A percentile compares a stretch with the other conserved stretches of the same genome.
Conservation (phyloP, 2,329 filamentous ascomycete species). For the Phoma sp. region DNA sequence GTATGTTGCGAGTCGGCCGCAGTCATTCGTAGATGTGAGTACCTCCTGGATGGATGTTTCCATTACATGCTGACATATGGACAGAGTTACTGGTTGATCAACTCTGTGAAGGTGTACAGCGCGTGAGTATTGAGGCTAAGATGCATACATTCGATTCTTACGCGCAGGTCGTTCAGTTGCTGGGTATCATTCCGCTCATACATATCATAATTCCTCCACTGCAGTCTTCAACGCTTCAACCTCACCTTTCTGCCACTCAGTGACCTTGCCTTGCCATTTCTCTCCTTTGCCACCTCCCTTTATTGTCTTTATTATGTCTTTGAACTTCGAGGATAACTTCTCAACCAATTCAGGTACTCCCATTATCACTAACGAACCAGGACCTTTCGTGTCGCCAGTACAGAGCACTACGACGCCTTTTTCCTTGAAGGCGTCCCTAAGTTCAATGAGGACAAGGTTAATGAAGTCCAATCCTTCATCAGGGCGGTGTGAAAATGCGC, state of each 20-base stretch:
- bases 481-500: constrained; percentile 35
- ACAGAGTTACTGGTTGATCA: constrained; percentile 50
- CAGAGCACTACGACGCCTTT: constrained; percentile 35
- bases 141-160: neutral
- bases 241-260: constrained; percentile 44
- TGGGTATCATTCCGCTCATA: constrained; percentile 5
- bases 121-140: constrained; percentile 20
- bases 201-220: constrained; percentile 20
- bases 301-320: constrained; percentile 32
- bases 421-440: constrained; percentile 35
- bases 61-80: constrained; percentile 14
- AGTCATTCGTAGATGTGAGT: constrained; percentile 47
- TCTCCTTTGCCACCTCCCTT: constrained; percentile 45
- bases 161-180: neutral
- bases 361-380: constrained; percentile 38
- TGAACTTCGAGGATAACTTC: constrained; percentile 32
- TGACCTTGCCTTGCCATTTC: constrained; percentile 46
- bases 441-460: constrained; percentile 36
- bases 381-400: constrained; percentile 37
- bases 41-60: fast-evolving
- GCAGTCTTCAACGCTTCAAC: constrained; percentile 35
- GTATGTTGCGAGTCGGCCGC: constrained; percentile 49
- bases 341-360: constrained; percentile 38
- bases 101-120: constrained; percentile 50
- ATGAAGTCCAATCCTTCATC: constrained; percentile 42